phyloP scores from a whole-genome alignment of 108 stramenopile species.

The Aurantiochytrium sp. region DNA sequence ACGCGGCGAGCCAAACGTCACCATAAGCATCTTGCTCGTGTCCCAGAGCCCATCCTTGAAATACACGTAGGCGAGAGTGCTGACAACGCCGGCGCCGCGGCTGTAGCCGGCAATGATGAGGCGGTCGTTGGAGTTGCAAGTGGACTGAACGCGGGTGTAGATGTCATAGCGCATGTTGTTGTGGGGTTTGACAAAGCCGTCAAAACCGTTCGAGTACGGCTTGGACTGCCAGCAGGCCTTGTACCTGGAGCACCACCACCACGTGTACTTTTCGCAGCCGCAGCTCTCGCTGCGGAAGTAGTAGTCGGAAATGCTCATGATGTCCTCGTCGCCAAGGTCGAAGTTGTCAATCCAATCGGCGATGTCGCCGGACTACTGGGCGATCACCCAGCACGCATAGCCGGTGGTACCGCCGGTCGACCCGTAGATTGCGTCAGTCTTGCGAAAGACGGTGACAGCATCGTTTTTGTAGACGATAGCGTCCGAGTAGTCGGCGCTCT shows the following conservation, averaged over 20 bases:
- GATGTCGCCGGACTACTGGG: background rate
- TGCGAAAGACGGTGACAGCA: background rate
- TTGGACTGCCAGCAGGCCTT: background rate
- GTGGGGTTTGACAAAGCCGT: background rate
- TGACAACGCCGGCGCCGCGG: background rate
- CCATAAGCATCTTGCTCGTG: background rate
- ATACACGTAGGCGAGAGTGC: background rate
- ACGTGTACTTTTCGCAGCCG: background rate
- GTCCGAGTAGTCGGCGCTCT: background rate
- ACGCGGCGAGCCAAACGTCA: constrained; percentile 14
- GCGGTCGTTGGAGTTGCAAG: background rate
- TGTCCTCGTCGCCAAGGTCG: background rate
- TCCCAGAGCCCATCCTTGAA: constrained; percentile 9
- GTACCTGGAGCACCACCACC: constrained; percentile 21
- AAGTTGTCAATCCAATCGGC: constrained; percentile 17
- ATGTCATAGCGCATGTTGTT: background rate
- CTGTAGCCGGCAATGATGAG: background rate
- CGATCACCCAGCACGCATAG: background rate
- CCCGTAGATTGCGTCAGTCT: background rate
- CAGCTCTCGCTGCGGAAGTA: background rate
- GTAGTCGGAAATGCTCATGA: background rate
- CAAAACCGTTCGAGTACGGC: background rate
- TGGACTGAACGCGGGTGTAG: background rate
- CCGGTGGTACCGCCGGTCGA: background rate
- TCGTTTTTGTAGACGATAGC: background rate